Evolutionary conservation across 441 rosid species (phyloP).

Genomic region (Erodium texanum): DNA sequence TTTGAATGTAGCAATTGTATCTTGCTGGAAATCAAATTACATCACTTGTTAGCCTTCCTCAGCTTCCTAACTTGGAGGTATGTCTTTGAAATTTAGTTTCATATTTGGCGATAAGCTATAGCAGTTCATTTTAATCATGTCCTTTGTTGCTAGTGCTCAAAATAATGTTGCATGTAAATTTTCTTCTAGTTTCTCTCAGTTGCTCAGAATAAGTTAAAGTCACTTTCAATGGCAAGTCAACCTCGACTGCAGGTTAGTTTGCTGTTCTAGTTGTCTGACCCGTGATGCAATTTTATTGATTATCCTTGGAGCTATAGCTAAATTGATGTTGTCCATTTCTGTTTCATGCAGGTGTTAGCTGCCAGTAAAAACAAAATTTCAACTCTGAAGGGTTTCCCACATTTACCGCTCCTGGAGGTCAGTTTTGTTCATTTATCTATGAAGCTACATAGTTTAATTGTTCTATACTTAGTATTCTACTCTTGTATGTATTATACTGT

Average conservation of each 20-base stretch:
- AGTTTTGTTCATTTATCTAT: constrained; percentile 14
- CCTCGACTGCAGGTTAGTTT: constrained; percentile 87
- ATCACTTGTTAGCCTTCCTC: constrained; percentile 91
- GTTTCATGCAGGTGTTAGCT: constrained; percentile 67
- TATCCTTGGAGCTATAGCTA: constrained; percentile 12
- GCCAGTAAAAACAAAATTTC: constrained; percentile 95
- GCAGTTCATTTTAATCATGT: constrained; percentile 9
- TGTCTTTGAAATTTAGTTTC: constrained; percentile 17
- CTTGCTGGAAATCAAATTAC: constrained; percentile 98
- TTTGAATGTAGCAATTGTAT: constrained; percentile 72
- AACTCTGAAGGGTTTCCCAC: constrained; percentile 85
- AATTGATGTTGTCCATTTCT: constrained; percentile 7
- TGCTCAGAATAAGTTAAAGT: constrained; percentile 94
- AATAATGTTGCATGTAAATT: constrained; percentile 2
- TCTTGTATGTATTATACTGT: background rate
- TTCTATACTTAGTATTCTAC: background rate
- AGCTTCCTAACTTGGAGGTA: constrained; percentile 97
- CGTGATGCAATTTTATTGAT: constrained; percentile 5
- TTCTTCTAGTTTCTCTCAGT: constrained; percentile 79
- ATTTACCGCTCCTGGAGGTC: constrained; percentile 92
- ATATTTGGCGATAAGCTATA: constrained; percentile 12
- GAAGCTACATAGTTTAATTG: background rate
- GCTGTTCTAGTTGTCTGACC: constrained; percentile 15
- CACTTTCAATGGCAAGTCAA: constrained; percentile 97
- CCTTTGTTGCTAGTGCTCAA: constrained; percentile 6